Conservation (phyloP, 129 eudicot genomes). For the Pittosporum tobira region DNA sequence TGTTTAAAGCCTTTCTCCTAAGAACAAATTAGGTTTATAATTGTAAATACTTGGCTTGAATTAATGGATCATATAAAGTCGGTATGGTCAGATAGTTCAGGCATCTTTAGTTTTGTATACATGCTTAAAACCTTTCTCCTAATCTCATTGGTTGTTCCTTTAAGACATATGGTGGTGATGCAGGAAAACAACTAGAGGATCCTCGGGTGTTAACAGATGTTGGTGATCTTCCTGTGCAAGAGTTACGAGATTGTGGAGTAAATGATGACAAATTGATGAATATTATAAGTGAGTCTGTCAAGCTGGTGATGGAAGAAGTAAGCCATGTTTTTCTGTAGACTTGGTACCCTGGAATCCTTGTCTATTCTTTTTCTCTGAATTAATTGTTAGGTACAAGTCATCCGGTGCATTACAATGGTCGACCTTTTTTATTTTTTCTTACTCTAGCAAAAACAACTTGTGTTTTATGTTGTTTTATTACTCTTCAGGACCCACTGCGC, state of each 20-base stretch:
- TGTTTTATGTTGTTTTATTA: not conserved
- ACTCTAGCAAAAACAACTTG: not conserved
- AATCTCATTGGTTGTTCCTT: constrained; percentile 4
- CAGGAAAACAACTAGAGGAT: constrained; percentile 82
- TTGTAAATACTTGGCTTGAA: no score
- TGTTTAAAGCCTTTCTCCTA: not conserved
- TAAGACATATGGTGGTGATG: constrained; percentile 8
- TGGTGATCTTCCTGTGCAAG: constrained; percentile 95
- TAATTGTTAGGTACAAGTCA: not conserved
- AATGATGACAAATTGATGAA: constrained; percentile 88
- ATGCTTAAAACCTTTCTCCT: not conserved
- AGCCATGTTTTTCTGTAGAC: constrained; percentile 12
- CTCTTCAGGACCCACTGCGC: constrained; percentile 61
- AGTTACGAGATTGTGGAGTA: constrained; percentile 86
- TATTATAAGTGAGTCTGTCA: constrained; percentile 78
- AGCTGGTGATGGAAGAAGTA: constrained; percentile 90
- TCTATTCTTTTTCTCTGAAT: not conserved
- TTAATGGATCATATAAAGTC: no score
- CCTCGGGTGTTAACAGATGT: constrained; percentile 92
- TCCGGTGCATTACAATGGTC: not conserved
- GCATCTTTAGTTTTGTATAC: not conserved
- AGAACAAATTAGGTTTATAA: not conserved
- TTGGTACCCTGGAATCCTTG: not conserved
- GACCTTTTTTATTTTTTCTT: no score
- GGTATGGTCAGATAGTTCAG: not conserved